A percentile compares a stretch with the other conserved stretches of the same genome.
Evolutionary conservation across 2,329 filamentous ascomycete genomes (phyloP).

Genomic region (Cadophora luteo-olivacea): DNA sequence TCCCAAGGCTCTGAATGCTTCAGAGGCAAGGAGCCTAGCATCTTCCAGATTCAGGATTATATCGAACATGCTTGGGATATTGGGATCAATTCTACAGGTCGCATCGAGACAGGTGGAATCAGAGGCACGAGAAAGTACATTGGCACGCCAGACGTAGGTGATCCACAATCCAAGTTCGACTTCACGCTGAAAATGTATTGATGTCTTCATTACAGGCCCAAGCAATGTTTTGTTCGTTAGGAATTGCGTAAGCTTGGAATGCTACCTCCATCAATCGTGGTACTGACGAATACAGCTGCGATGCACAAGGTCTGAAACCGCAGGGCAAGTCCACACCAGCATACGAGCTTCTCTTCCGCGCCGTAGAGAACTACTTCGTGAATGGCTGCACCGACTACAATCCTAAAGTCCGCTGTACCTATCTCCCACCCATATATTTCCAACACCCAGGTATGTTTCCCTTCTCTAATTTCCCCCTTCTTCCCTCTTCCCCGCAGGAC

Average conservation of each 20-base stretch:
- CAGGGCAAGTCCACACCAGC: conserved; percentile 44
- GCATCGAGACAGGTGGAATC: conserved; percentile 85
- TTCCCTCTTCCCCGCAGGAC: neutral
- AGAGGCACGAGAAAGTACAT: conserved; percentile 93
- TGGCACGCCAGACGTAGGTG: conserved; percentile 80
- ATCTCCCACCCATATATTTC: conserved; percentile 84
- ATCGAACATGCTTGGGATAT: conserved; percentile 90
- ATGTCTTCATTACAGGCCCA: conserved; percentile 64
- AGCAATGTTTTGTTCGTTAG: conserved; percentile 74
- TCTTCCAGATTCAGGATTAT: conserved; percentile 82
- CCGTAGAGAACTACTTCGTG: conserved; percentile 78
- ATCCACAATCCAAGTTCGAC: neutral
- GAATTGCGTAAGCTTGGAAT: conserved; percentile 62
- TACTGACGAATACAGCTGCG: conserved; percentile 54
- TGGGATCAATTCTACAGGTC: conserved; percentile 77
- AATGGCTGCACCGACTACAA: conserved; percentile 55
- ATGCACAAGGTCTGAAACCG: conserved; percentile 65
- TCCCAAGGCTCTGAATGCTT: conserved; percentile 67
- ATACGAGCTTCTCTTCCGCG: conserved; percentile 61
- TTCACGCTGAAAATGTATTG: conserved; percentile 4
- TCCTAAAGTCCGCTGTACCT: conserved; percentile 73
- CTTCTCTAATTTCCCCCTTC: neutral
- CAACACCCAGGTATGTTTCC: conserved; percentile 71
- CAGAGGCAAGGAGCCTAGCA: conserved; percentile 67
- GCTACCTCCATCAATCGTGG: neutral